Evolutionary conservation across 2,329 filamentous ascomycete genomes (phyloP), one percentile per base, ranked within the genome.

Genomic region (Ophiosphaerella korrae): DNA sequence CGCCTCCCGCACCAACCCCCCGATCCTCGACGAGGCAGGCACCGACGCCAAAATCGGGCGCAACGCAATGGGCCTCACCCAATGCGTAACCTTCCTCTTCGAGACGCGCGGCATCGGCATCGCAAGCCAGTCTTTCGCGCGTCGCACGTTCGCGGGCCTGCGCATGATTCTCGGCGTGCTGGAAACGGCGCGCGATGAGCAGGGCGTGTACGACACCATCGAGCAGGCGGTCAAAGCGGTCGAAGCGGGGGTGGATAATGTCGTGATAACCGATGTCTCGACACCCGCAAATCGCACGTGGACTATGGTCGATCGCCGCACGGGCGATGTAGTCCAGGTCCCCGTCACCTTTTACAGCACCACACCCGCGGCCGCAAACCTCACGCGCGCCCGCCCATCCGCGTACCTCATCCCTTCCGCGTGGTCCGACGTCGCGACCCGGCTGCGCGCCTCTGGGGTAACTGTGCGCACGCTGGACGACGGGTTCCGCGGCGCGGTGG

Each of bases 1-100:
- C 7, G 62, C 68, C 8, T 55, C 61, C 4, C 55, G 55, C n/a
- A 53, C 60, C 14, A 59, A 53, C 1, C 58, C 64, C 0, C 60
- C 68, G 7, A 53, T 53, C 0, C 55, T 72, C 12, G 52, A 66
- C 8, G 72, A 74, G 55, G 71, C 71, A 2, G 70, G 66, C 4
- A 73, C 64, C 4, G 69, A 72, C 41, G 69, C 68, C 3, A 73
- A 71, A 40, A 74, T 73, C 33, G 72, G 71, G 1, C 64, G 72
- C 16, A 74, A 75, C 34, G 66, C 66, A 12, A 71, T 74, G 65
- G 72, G 70, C 2, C 55, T 74, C 7, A 68, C 66, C 1, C 72
- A 75, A 45, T 64, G 62, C 12, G 50, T 74, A 1, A 68, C 67
- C 0, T 73, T 74, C 40, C 62, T 75, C 5, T 70, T 67, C 42